Evolutionary conservation across 2,329 filamentous ascomycete genomes (phyloP).

Genomic region (Beauveria caledonica): DNA sequence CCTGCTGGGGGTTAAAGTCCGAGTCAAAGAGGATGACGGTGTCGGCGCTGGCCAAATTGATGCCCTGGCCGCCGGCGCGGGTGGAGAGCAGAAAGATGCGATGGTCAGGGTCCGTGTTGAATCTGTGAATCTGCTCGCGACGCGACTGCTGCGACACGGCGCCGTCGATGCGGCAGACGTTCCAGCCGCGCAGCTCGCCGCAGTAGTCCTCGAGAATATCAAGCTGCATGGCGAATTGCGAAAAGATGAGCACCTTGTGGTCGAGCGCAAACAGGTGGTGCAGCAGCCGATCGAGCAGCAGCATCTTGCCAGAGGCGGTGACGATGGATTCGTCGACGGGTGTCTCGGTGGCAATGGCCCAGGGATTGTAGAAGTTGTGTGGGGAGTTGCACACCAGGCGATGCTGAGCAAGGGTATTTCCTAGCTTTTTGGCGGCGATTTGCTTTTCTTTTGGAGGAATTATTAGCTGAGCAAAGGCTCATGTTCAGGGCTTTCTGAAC

Average conservation of each 20-base stretch:
- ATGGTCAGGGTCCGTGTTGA: constrained; percentile 57
- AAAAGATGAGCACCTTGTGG: constrained; percentile 94
- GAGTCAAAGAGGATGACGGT: constrained; percentile 86
- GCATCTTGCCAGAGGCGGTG: constrained; percentile 89
- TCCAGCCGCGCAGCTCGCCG: constrained; percentile 64
- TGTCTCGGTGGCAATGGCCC: constrained; percentile 51
- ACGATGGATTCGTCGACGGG: constrained; percentile 73
- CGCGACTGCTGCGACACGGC: constrained; percentile 68
- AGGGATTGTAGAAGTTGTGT: constrained; percentile 95
- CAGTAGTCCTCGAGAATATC: constrained; percentile 89
- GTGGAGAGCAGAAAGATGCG: constrained; percentile 85
- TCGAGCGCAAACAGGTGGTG: constrained; percentile 62
- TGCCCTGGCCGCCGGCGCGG: constrained; percentile 86
- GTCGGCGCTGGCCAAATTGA: constrained; percentile 86
- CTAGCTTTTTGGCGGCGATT: constrained; percentile 83
- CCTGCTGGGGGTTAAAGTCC: constrained; percentile 94
- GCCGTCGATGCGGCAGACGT: constrained; percentile 84
- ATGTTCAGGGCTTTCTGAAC: constrained; percentile 20
- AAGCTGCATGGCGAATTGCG: constrained; percentile 90
- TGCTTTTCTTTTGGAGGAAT: constrained; percentile 54
- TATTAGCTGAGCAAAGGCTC: no score
- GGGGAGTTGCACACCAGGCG: constrained; percentile 88
- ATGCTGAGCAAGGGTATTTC: constrained; percentile 87
- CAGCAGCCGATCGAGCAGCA: constrained; percentile 80
- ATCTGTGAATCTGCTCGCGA: constrained; percentile 61